Evolutionary conservation across 2,329 filamentous ascomycete genomes (phyloP), one percentile per base, ranked within the genome.

Genomic region (Nigrospora osmanthi): DNA sequence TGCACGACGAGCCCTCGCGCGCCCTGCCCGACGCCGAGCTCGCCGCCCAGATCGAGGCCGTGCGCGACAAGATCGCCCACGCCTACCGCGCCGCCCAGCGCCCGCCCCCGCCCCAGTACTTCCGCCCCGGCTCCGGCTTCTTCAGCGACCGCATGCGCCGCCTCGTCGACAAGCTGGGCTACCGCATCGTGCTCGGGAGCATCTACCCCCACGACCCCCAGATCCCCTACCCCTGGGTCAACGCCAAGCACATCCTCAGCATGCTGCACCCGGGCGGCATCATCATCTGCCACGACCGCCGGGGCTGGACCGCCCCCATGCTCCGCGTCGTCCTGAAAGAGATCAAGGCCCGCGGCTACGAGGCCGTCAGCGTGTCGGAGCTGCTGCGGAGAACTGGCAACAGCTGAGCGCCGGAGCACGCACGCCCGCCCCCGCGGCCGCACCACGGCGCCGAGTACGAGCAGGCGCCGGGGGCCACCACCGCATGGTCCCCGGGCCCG

Each of bases 161-260:
- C 32, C 59, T 84, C 33, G 65, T 88, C 9, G 65, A 66, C 32
- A 70, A 66, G 42, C 59, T 89, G 49, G 83, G 81, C 4, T 90
- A 88, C 63, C 71, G 74, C 41, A 71, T 93, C 42, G 83, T 89
- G n/a, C 68, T 95, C 35, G 89, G 89, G 3, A 83, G 81, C 62
- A 82, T 95, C 35, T 95, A 94, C 65, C 89, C 89, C 6, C 89
- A 95, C 67, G 89, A 95, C 66, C 82, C 89, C n/a, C 89, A 94
- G 71, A 83, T 95, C 47, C 71, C 71, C 11, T 83, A 77, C 56
- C 75, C 79, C 53, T 68, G 70, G 51, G 53, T 89, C 43, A 95
- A 95, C 64, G 83, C 87, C 9, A 72, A 70, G 52, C 89, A 95
- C 67, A 78, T 95, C 4, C 63, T 95, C 54, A 89, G 86, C 65